Percentiles rank a stretch among this genome's conserved stretches.
These are phyloP conservation scores for Talaromyces trachyspermus DNA, from an alignment of 495 filamentous ascomycete species.

Conservation along the genomic window DNA sequence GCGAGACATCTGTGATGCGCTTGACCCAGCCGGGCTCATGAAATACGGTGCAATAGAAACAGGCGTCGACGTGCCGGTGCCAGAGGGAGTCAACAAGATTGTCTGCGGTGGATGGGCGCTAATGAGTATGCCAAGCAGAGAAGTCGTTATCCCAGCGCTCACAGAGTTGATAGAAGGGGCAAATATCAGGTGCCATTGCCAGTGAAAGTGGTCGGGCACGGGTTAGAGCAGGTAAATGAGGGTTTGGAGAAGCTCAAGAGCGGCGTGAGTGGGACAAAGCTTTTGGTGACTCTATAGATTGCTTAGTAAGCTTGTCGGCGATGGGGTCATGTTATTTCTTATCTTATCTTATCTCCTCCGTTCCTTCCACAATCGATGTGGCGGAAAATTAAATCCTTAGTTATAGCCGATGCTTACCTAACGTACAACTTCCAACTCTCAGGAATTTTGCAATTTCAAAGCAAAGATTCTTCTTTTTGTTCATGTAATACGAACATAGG, in stretches of 20 bases:
- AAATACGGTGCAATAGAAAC: slow-evolving; percentile 28
- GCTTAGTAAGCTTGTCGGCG: no score
- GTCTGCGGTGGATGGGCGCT: not conserved
- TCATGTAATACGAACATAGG: no score
- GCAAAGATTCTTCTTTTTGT: no score
- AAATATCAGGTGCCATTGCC: slow-evolving; percentile 6
- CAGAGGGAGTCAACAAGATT: slow-evolving; percentile 7
- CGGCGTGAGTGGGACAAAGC: slow-evolving; percentile 2
- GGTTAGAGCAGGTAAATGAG: not conserved
- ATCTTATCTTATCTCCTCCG: no score
- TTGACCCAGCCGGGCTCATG: slow-evolving; percentile 23
- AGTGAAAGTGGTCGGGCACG: slow-evolving; percentile 3
- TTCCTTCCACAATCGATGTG: no score
- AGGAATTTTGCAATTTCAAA: no score
- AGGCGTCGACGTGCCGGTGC: slow-evolving; percentile 3
- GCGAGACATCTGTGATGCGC: slow-evolving; percentile 13
- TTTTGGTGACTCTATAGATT: slow-evolving; percentile 4
- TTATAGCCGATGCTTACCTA: no score
- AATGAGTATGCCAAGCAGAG: not conserved
- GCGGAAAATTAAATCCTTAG: no score
- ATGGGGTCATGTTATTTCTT: no score
- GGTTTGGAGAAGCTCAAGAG: slow-evolving; percentile 6
- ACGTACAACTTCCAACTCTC: no score
- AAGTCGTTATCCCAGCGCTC: slow-evolving; percentile 3
- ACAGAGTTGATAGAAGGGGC: slow-evolving; percentile 4